Conservation (phyloP, 1,139 yeast species). For the Ashbya aceris region DNA sequence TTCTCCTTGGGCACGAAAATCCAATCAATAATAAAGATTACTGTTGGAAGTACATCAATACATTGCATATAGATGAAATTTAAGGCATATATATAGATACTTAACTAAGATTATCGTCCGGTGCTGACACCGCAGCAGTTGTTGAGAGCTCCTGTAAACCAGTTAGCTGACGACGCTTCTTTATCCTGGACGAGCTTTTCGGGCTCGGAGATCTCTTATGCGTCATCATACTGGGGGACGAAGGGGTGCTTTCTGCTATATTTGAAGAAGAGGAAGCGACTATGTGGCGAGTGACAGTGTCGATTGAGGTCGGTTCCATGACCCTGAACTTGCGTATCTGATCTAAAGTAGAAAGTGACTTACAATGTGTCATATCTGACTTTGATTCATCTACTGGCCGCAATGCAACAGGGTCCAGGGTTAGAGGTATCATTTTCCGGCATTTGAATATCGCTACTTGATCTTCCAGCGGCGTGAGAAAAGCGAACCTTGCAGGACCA, state of each 20-base stretch:
- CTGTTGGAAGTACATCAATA: slow-evolving; percentile 1
- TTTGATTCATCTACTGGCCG: neutral
- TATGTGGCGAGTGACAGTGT: neutral
- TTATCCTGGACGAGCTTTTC: too few species aligned
- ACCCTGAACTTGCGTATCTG: slow-evolving; percentile 1
- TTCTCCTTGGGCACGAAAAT: neutral
- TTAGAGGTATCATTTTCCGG: slow-evolving; percentile 12
- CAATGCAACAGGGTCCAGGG: slow-evolving; percentile 5
- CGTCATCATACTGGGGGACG: neutral
- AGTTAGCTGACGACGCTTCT: too few species aligned
- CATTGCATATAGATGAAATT: neutral
- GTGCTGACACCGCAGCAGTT: too few species aligned
- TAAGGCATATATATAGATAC: too few species aligned
- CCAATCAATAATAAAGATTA: slow-evolving; percentile 1
- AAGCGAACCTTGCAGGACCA: slow-evolving; percentile 11
- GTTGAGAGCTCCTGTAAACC: too few species aligned
- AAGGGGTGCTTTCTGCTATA: neutral
- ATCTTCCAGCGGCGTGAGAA: slow-evolving; percentile 13
- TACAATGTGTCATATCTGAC: neutral
- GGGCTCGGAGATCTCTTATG: too few species aligned
- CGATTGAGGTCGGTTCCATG: neutral
- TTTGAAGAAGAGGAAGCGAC: neutral
- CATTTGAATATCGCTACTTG: slow-evolving; percentile 14
- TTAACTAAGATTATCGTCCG: too few species aligned
- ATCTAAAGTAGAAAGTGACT: slow-evolving; percentile 1